These are phyloP conservation scores for Schizosaccharomyces osmophilus DNA, from an alignment of 805 yeast genomes.

Conservation along the genomic window DNA sequence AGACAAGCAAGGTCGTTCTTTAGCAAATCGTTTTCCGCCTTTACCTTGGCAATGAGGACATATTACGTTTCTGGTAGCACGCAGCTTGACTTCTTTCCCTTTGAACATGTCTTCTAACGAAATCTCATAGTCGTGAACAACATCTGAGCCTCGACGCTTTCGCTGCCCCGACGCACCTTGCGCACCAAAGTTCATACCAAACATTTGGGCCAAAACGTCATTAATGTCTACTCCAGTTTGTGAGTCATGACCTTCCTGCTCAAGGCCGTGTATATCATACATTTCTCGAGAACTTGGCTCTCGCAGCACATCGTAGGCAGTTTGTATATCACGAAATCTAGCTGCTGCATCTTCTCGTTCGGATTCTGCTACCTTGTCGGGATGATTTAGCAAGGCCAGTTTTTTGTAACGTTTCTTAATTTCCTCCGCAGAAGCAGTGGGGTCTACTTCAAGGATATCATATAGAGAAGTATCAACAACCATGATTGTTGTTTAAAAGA, in stretches of 20 bases:
- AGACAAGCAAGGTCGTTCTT: conserved; percentile 27
- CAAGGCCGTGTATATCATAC: conserved; percentile 16
- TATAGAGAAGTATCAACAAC: conserved; percentile 38
- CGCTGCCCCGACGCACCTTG: conserved; percentile 10
- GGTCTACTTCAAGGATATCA: conserved; percentile 52
- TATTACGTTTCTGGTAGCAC: conserved; percentile 43
- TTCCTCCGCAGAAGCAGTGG: conserved; percentile 41
- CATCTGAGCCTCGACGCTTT: conserved; percentile 30
- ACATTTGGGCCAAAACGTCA: conserved; percentile 57
- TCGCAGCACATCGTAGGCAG: conserved; percentile 63
- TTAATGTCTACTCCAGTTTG: conserved; percentile 18
- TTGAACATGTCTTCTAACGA: conserved; percentile 50
- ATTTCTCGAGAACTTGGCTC: neutral
- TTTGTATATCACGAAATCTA: conserved; percentile 58
- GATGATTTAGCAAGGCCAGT: conserved; percentile 62
- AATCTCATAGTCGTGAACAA: conserved; percentile 36
- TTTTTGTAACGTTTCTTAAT: conserved; percentile 59
- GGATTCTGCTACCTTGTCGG: conserved; percentile 51
- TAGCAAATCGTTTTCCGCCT: conserved; percentile 44
- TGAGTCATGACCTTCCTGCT: conserved; percentile 6
- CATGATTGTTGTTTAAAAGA: neutral
- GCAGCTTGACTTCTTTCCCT: conserved; percentile 57
- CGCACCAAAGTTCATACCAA: conserved; percentile 16
- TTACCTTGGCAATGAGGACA: conserved; percentile 54
- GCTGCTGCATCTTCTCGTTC: conserved; percentile 36